Evolutionary conservation across 352 stramenopile genomes (phyloP).

Genomic region (Phytophthora tubulina): DNA sequence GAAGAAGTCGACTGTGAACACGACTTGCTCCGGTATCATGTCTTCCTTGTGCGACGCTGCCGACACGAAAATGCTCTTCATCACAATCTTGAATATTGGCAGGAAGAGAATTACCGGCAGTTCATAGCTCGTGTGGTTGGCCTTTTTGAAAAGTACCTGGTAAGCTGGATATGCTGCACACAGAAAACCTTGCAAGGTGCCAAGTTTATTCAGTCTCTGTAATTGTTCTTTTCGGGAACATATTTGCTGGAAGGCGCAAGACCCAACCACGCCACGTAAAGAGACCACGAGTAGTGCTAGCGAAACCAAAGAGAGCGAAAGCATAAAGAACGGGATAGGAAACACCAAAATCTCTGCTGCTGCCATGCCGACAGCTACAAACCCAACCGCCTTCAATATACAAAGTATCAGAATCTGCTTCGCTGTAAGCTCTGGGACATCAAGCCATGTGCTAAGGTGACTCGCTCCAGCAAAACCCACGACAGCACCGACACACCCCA

Average conservation of each 20-base stretch:
- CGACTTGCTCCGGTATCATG: conserved; percentile 20
- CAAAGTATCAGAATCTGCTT: conserved; percentile 1
- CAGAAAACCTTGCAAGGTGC: neutral
- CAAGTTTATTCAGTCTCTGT: neutral
- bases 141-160: conserved; percentile 17
- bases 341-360: conserved; percentile 12
- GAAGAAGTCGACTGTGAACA: conserved; percentile 32
- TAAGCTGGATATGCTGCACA: conserved; percentile 13
- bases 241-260: conserved; percentile 4
- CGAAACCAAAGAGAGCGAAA: neutral
- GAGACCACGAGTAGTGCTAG: neutral
- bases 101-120: conserved; percentile 7
- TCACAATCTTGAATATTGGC: conserved; percentile 12
- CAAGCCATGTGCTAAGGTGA: conserved; percentile 4
- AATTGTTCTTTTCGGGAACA: conserved; percentile 3
- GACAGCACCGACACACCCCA: conserved; percentile 7
- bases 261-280: neutral
- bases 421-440: neutral
- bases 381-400: conserved; percentile 1
- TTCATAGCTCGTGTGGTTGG: conserved; percentile 9
- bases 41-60: conserved; percentile 13
- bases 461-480: neutral
- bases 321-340: conserved; percentile 10
- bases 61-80: conserved; percentile 2
- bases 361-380: conserved; percentile 5